Percentiles rank a stretch among this genome's conserved stretches.
These are phyloP conservation scores for Cytospora mali DNA, from an alignment of 2,329 filamentous ascomycete genomes.

Conservation along the genomic window DNA sequence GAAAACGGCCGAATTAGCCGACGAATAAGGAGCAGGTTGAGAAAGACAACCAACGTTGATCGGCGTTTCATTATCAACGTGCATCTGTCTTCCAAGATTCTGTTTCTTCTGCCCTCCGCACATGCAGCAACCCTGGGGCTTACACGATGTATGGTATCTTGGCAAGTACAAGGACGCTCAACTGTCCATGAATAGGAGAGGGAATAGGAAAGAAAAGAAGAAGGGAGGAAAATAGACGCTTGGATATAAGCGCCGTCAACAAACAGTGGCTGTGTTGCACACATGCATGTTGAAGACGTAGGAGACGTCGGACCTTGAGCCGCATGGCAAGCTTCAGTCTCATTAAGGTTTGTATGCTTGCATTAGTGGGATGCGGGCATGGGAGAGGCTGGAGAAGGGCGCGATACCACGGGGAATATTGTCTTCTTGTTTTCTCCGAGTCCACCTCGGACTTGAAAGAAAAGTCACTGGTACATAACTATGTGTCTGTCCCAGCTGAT, in stretches of 20 bases:
- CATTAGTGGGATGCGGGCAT: conserved; percentile 19
- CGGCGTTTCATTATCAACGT: no score
- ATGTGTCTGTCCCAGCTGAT: no score
- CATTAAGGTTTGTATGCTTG: conserved; percentile 18
- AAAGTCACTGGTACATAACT: not conserved
- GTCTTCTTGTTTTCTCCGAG: conserved; percentile 7
- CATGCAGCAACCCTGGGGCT: not conserved
- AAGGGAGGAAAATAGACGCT: not conserved
- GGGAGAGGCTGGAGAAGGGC: no score
- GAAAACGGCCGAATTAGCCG: no score
- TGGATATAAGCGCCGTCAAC: not conserved
- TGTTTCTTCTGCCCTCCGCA: not conserved
- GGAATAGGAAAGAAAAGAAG: not conserved
- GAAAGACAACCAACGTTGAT: no score
- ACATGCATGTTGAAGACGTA: conserved; percentile 1
- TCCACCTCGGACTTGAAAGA: conserved; percentile 4
- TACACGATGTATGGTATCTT: not conserved
- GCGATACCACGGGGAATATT: conserved; percentile 19
- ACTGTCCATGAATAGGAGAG: no score
- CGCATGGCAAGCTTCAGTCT: conserved; percentile 13
- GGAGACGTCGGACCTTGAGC: conserved; percentile 7
- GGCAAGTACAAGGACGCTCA: no score
- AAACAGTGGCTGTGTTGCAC: not conserved
- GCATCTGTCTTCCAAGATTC: not conserved
- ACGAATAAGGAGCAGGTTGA: no score